phyloP scores from a whole-genome alignment of 2,329 filamentous ascomycete species.

The Colletotrichum zoysiae region DNA sequence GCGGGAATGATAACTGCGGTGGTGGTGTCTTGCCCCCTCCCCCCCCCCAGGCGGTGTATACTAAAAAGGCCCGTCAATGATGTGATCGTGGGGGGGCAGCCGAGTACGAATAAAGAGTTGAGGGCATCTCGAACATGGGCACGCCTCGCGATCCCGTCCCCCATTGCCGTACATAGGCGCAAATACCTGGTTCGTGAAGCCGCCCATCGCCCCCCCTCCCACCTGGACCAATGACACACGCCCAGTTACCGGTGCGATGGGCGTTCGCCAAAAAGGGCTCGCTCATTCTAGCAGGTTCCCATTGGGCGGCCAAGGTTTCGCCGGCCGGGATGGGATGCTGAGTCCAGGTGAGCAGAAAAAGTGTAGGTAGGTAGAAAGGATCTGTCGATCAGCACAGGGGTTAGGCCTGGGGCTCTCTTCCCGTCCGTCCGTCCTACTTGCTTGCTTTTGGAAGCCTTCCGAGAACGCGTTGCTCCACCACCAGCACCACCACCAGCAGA shows the following conservation, averaged over 20 bases:
- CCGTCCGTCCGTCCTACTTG: conserved; percentile 27
- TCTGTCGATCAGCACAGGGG: conserved; percentile 43
- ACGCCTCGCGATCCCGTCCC: neutral
- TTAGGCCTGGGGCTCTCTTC: conserved; percentile 24
- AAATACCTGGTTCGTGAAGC: conserved; percentile 3
- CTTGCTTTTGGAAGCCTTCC: conserved; percentile 30
- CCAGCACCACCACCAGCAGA: neutral
- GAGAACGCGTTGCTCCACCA: conserved; percentile 1
- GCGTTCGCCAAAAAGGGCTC: conserved; percentile 28
- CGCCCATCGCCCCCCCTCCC: neutral
- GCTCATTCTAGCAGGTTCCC: conserved; percentile 9
- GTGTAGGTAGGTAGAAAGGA: conserved; percentile 30
- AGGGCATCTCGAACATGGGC: conserved; percentile 8
- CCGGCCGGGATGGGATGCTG: conserved; percentile 26
- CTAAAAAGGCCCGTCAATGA: neutral
- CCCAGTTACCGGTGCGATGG: conserved; percentile 34
- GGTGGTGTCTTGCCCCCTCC: too few relatives aligned
- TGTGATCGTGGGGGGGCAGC: neutral
- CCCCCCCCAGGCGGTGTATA: too few relatives aligned
- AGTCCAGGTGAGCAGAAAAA: conserved; percentile 12
- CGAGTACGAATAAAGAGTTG: neutral
- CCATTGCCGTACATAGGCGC: neutral
- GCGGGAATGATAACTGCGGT: neutral
- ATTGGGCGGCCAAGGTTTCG: conserved; percentile 6
- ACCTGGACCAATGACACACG: conserved; percentile 19